Evolutionary conservation across 495 filamentous ascomycete species (phyloP).

Genomic region (Hypoxylon perforatum): DNA sequence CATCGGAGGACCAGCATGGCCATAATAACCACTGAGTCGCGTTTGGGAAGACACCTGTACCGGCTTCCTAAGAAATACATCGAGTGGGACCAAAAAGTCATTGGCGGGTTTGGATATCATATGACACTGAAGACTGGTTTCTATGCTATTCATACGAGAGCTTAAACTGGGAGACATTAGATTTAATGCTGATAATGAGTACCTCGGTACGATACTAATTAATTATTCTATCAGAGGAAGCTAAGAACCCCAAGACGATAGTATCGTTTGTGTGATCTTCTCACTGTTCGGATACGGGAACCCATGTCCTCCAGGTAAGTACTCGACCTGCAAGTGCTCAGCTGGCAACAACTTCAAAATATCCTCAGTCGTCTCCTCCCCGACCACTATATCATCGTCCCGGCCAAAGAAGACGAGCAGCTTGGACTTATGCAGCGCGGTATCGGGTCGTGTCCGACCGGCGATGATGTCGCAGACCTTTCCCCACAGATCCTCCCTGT

Average conservation of each 20-base stretch:
- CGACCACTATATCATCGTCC: constrained; percentile 35
- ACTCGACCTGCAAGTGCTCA: constrained; percentile 35
- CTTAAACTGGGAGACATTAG: too few species aligned
- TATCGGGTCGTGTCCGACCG: constrained; percentile 29
- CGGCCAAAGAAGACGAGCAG: constrained; percentile 43
- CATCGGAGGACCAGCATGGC: background rate
- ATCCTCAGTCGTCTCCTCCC: constrained; percentile 39
- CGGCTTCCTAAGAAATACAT: too few species aligned
- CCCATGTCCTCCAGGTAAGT: constrained; percentile 39
- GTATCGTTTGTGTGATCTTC: constrained; percentile 25
- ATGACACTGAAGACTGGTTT: too few species aligned
- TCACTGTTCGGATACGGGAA: constrained; percentile 41
- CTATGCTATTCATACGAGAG: too few species aligned
- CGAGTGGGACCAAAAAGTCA: too few species aligned
- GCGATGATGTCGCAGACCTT: constrained; percentile 39
- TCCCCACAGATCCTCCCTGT: constrained; percentile 42
- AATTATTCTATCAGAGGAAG: too few species aligned
- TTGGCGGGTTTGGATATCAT: too few species aligned
- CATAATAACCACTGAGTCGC: background rate
- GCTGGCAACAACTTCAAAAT: constrained; percentile 35
- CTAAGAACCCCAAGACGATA: constrained; percentile 27
- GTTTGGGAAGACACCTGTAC: too few species aligned
- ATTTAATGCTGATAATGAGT: too few species aligned
- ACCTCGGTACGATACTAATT: too few species aligned
- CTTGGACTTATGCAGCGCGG: constrained; percentile 31